Evolutionary conservation across 2,329 filamentous ascomycete species (phyloP), one percentile per base, ranked within the genome.

Genomic region (Exophiala bonariae): DNA sequence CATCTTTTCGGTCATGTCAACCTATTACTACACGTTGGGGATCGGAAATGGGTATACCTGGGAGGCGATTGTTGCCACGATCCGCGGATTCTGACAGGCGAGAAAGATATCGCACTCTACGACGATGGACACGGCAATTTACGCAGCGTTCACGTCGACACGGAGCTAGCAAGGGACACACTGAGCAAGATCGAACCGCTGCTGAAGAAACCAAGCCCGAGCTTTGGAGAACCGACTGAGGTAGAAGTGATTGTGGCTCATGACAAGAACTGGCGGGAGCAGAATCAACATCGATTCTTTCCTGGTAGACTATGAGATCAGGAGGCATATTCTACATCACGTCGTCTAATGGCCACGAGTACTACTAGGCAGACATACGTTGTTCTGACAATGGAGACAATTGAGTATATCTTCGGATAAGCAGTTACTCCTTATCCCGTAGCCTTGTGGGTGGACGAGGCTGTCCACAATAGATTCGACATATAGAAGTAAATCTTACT

Each of bases 71-170:
- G 61, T 9, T 66, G 62, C 33, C 65, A 67, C 51, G 60, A 66
- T 38, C 44, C 52, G 22, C 47, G 63, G 2, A 55, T 67, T 8
- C 38, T 67, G 41, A 57, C 52, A 2, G 56, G 60, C 2, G 62
- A 80, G 58, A 76, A 70, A 52, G 72, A 65, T 0, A 76, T 81
- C 41, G 78, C 76, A 2, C 60, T 71, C 43, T 80, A 75, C 61
- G 65, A 72, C 37, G 72, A 77, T 52, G 68, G 66, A 2, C 62
- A 61, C 17, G 75, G 76, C 1, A 65, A 67, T 3, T 35, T 62
- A 44, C 62, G 74, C 37, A 78, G 76, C 55, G 76, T 80, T 38
- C 77, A 80, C 63, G 64, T 71, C 8, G 66, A 80, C 60, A 74
- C 68, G 14, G 62, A 67, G 11, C 56, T 52, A n/a, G 77, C 77